These are phyloP conservation scores for Alternaria sp. DNA, from an alignment of 2,329 filamentous ascomycete species.

Conservation along the genomic window DNA sequence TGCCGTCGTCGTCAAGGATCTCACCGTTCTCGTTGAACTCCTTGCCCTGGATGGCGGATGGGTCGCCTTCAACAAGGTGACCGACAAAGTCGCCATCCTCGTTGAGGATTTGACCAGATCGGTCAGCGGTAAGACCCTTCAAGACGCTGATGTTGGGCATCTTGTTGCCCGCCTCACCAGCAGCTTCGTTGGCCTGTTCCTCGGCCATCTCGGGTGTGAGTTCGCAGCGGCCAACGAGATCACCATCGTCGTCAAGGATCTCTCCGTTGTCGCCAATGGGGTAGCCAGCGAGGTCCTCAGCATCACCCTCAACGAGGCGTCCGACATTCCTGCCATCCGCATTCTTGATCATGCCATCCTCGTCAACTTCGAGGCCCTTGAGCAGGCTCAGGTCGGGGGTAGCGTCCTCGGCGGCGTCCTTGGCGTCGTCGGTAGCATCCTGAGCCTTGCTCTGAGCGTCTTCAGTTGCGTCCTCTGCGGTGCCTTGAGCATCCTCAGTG, in stretches of 20 bases:
- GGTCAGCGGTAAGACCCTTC: constrained; percentile 58
- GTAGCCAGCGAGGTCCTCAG: constrained; percentile 62
- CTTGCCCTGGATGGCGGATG: constrained; percentile 57
- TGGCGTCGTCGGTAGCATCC: constrained; percentile 37
- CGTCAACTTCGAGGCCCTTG: constrained; percentile 61
- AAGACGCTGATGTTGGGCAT: constrained; percentile 57
- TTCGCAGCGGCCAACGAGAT: constrained; percentile 63
- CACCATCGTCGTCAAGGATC: constrained; percentile 64
- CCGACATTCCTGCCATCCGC: constrained; percentile 59
- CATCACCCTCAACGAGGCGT: constrained; percentile 61
- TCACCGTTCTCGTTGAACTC: constrained; percentile 63
- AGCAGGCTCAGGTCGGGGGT: constrained; percentile 57
- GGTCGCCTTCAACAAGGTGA: constrained; percentile 58
- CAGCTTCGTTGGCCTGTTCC: constrained; percentile 52
- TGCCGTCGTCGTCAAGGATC: constrained; percentile 63
- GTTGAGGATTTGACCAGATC: constrained; percentile 59
- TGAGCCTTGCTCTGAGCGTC: constrained; percentile 40
- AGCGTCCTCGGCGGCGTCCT: constrained; percentile 43
- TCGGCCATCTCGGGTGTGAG: constrained; percentile 57
- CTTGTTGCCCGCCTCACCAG: constrained; percentile 45
- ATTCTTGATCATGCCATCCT: constrained; percentile 63
- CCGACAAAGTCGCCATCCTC: constrained; percentile 61
- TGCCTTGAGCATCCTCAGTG: constrained; percentile 42
- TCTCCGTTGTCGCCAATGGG: constrained; percentile 63
- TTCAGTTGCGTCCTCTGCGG: constrained; percentile 41